phyloP scores from a whole-genome alignment of 768 basidiomycete species.

The Lactifluus piperatus region DNA sequence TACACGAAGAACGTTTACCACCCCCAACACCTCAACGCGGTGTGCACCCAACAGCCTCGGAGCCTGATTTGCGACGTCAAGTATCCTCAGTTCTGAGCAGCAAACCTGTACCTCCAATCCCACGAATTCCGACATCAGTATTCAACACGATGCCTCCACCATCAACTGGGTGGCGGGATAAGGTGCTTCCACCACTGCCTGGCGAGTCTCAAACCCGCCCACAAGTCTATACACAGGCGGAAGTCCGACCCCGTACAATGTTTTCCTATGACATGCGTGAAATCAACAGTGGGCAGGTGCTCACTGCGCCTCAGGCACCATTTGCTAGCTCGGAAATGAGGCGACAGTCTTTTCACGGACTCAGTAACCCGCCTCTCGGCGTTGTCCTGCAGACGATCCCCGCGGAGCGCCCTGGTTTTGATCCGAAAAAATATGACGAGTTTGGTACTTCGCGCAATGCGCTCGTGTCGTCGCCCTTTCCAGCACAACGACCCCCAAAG shows the following conservation, averaged over 20 bases:
- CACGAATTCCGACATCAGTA: conserved; percentile 14
- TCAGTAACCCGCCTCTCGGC: conserved; percentile 44
- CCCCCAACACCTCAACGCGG: conserved; percentile 12
- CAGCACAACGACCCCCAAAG: conserved; percentile 32
- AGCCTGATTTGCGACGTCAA: conserved; percentile 51
- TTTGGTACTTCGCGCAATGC: conserved; percentile 63
- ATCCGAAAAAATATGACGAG: conserved; percentile 48
- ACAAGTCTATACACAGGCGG: conserved; percentile 25
- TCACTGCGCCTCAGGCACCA: conserved; percentile 53
- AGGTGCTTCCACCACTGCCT: conserved; percentile 72
- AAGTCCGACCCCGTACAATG: conserved; percentile 55
- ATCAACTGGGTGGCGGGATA: conserved; percentile 43
- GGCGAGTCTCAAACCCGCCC: conserved; percentile 31
- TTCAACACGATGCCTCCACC: neutral
- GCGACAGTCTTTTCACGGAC: conserved; percentile 71
- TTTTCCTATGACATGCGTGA: conserved; percentile 52
- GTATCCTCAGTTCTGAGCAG: conserved; percentile 22
- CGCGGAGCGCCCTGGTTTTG: conserved; percentile 8
- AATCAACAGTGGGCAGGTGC: conserved; percentile 39
- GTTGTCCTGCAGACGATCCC: conserved; percentile 43
- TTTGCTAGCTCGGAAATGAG: conserved; percentile 51
- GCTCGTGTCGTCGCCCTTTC: conserved; percentile 28
- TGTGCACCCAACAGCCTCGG: conserved; percentile 49
- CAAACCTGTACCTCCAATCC: conserved; percentile 21
- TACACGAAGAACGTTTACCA: conserved; percentile 14